Evolutionary conservation across 352 stramenopile species (phyloP).

Genomic region (Pythium scleroteichum): DNA sequence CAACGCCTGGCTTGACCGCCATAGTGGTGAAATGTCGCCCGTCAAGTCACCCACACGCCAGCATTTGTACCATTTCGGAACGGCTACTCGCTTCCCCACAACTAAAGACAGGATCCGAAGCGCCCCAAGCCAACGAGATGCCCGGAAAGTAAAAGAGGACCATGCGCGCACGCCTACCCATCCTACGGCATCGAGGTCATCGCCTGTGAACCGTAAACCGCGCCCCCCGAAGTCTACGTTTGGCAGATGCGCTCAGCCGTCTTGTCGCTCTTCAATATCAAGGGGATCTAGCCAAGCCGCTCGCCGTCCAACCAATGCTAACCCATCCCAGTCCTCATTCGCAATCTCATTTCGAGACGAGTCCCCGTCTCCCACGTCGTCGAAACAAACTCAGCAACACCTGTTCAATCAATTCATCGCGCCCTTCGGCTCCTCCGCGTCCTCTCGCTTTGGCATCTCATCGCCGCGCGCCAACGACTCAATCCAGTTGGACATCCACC

Average conservation of each 20-base stretch:
- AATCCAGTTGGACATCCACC: constrained; percentile 26
- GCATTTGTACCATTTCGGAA: constrained; percentile 13
- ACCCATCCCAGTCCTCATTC: too few relatives aligned
- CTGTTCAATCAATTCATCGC: constrained; percentile 21
- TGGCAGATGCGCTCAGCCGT: constrained; percentile 2
- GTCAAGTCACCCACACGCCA: constrained; percentile 9
- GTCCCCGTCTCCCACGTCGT: constrained; percentile 2
- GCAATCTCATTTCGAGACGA: too few relatives aligned
- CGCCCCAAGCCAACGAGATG: too few relatives aligned
- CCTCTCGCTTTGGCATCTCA: constrained; percentile 30
- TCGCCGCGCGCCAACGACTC: constrained; percentile 7
- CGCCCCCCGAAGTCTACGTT: constrained; percentile 16
- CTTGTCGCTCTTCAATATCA: neutral
- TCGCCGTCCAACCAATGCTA: neutral
- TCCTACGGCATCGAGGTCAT: neutral
- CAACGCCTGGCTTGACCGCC: constrained; percentile 38
- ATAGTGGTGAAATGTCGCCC: constrained; percentile 18
- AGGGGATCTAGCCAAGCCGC: neutral
- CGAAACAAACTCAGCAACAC: constrained; percentile 3
- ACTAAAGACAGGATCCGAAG: too few relatives aligned
- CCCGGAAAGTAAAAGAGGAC: neutral
- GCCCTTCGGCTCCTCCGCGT: constrained; percentile 37
- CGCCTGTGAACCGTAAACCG: neutral
- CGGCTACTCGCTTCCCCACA: constrained; percentile 7
- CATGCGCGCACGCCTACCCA: neutral